Base-by-base conservation (phyloP, 2,329 filamentous ascomycete species). In the Thielaviopsis populi region DNA sequence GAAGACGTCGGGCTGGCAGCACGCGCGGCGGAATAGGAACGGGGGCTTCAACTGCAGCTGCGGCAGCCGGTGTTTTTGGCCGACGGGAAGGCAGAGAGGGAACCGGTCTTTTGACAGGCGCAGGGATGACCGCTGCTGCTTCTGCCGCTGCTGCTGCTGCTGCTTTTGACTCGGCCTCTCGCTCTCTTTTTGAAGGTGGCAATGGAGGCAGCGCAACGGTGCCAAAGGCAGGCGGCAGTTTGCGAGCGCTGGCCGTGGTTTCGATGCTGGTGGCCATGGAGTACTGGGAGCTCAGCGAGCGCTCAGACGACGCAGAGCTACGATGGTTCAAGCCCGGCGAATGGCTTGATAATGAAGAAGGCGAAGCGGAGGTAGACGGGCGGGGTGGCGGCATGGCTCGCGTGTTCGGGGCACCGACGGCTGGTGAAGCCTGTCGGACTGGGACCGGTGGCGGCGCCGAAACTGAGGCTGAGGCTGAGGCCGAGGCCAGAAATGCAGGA, bases 271-370 rank as follows among this genome's bases (percentile, higher is more conserved):
- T 77, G 41, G 75, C 77, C 50, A 81, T 67, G 0, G 82, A 84
- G 24, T 80, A 70, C 1, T 75, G 77, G 3, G 83, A 85, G 17
- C 77, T 73, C 65, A 79, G 74, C 1, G 82, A 85, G 13, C 78
- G 69, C 37, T 82, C 81, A 1, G 83, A 86, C 0, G 82, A 80
- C 50, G 79, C 79, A 19, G 83, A 86, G 59, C 76, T 79, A 63
- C 80, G 77, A 27, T 82, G 76, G 70, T 69, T 46, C 70, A 69
- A 43, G 43, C 22, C 33, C 10, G 54, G 60, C 17, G 30, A 56
- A 3, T 56, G 53, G 53, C 53, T 56, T n/a, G 53, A 56, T 24
- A 15, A 46, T 13, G 46, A 22, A 17, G 46, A 50, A 50, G 22
- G 46, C 46, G 46, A 27, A 2, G 46, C 22, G 3, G 60, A 56